Conservation (phyloP, 2,329 filamentous ascomycete species). For the Trichophyton benhamiae region DNA sequence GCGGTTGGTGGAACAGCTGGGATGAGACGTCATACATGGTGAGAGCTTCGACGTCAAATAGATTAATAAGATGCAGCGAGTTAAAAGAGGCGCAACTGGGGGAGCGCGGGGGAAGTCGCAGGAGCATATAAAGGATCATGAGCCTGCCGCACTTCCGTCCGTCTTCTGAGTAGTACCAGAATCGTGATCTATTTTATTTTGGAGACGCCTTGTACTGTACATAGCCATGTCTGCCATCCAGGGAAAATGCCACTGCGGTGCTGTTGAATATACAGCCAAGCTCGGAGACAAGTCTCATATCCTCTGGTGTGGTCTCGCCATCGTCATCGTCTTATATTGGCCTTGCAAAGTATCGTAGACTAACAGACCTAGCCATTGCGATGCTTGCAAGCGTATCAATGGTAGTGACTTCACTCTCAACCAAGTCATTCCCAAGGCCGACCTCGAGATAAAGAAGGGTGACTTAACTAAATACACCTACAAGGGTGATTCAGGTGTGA, state of each 20-base stretch:
- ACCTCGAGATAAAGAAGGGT: conserved; percentile 43
- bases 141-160: not conserved
- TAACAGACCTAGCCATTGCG: conserved; percentile 39
- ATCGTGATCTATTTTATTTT: no score
- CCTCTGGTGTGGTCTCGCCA: conserved; percentile 19
- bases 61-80: not conserved
- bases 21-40: not conserved
- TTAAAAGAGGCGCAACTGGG: not conserved
- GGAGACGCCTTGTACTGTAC: not conserved
- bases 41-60: not conserved
- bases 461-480: conserved; percentile 42
- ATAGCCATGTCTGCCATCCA: conserved; percentile 33
- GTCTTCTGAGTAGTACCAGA: not conserved
- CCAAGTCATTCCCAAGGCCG: conserved; percentile 40
- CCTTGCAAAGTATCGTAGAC: no score
- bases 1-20: not conserved
- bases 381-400: conserved; percentile 44
- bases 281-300: conserved; percentile 36
- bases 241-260: conserved; percentile 45
- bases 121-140: not conserved
- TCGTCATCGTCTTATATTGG: not conserved
- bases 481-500: conserved; percentile 41
- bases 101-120: not conserved
- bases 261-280: conserved; percentile 41
- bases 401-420: conserved; percentile 43